Base-by-base conservation (phyloP, 768 basidiomycete species). In the Naganishia friedmannii region DNA sequence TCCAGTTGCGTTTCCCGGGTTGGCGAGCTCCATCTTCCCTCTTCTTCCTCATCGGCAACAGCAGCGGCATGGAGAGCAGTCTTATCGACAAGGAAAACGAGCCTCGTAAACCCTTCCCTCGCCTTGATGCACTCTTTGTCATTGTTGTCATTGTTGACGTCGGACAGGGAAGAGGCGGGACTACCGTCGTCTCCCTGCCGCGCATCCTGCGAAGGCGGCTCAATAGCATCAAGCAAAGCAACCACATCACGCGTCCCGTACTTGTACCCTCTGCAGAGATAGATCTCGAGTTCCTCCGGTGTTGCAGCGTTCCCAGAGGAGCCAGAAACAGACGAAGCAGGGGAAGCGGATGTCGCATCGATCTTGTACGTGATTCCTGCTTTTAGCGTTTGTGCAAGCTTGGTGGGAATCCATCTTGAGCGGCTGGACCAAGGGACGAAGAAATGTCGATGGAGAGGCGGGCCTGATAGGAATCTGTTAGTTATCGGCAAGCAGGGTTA, bases 351-450 rank as follows among this genome's bases (percentile, higher is more conserved):
- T 5, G 57, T 39, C 8, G 60, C 29, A 19, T 63, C 60, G 29
- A 63, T 63, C 60, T 46, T 63, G 60, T 63, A 63, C 12, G 60
- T 63, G n/a, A 63, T 63, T 8, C 34, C 60, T 34, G 60, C 60
- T 46, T 63, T 63, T n/a, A 63, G 19, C 12, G 60, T 46, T 19
- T 63, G 21, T 2, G 26, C 42, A n/a, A 63, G 60, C 23, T 42
- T 26, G 12, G 6, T 29, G 8, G 60, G 60, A 21, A 63, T 46
- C 60, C 60, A 63, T 12, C 46, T 63, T 8, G 15, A 42, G 37
- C 60, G 60, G 15, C 46, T 63, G 42, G 42, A 3, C 60, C 60
- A 63, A n/a, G 60, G 23, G 9, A 63, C 60, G 26, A 45, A 63
- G 39, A 63, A 63, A n/a, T 63, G 60, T 23, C 60, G 60, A 45